phyloP scores from a whole-genome alignment of 2,329 filamentous ascomycete genomes.

The Fusarium subglutinans region DNA sequence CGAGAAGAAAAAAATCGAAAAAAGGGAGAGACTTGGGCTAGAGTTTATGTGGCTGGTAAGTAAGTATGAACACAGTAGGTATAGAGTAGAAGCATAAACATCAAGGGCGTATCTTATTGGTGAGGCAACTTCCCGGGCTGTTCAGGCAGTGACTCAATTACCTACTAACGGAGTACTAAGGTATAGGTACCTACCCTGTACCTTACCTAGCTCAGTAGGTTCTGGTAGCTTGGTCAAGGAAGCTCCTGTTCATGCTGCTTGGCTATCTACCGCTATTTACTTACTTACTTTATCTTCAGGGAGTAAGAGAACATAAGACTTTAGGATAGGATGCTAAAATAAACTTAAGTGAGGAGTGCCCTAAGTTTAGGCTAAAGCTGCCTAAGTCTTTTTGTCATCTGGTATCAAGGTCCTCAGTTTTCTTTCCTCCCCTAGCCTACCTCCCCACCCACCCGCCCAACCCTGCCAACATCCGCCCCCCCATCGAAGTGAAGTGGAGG shows the following conservation, averaged over 20 bases:
- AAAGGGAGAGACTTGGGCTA: background rate
- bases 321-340: too few relatives aligned
- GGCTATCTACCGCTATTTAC: too few relatives aligned
- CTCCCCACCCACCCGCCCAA: background rate
- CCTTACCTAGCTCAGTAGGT: too few relatives aligned
- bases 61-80: constrained; percentile 1
- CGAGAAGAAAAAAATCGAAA: background rate
- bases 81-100: constrained; percentile 6
- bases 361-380: too few relatives aligned
- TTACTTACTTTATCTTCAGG: too few relatives aligned
- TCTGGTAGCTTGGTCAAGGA: background rate
- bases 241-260: background rate
- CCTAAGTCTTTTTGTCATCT: too few relatives aligned
- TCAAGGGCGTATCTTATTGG: constrained; percentile 11
- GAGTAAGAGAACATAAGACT: too few relatives aligned
- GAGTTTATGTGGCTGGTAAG: constrained; percentile 1
- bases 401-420: too few relatives aligned
- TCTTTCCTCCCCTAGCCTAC: too few relatives aligned
- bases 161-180: background rate
- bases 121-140: constrained; percentile 8
- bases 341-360: too few relatives aligned
- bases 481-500: constrained; percentile 13
- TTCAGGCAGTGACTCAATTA: background rate
- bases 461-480: background rate
- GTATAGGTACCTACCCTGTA: background rate